Evolutionary conservation across 1,284 basidiomycete genomes (phyloP), one percentile per base, ranked within the genome.

Genomic region (Agaricales sp.): DNA sequence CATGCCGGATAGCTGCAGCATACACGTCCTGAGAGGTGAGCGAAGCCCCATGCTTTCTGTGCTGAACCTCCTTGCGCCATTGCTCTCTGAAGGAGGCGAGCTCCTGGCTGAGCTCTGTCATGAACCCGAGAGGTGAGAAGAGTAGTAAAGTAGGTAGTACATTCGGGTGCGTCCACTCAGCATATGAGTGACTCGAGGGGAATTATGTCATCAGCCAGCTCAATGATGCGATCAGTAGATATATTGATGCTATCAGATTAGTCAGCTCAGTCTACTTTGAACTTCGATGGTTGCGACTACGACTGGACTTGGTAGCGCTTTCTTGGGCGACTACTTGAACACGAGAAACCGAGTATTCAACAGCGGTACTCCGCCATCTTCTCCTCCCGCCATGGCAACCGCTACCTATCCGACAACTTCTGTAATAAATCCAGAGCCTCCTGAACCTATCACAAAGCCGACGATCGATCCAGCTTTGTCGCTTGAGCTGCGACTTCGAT

Each of bases 321-420:
- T 87, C 61, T 71, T 87, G 50, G 85, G 84, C 48, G 84, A 87
- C 63, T 65, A 80, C 3, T n/a, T n/a, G n/a, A n/a, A n/a, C n/a
- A 74, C 77, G 58, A 77, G 80, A 50, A 70, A 73, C 52, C 77
- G 81, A 26, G 64, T 80, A 25, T 61, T 82, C 13, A 74, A 78
- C 25, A 68, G 74, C n/a, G 73, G 79, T n/a, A 73, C 74, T 1
- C 77, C 82, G 13, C 77, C 80, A 25, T 75, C 78, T 11, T 78
- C 80, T 38, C 75, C 82, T 23, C 78, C 80, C 16, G 73, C 74
- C 2, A 57, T 63, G 24, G 55, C 59, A 53, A 46, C 58, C 54
- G 30, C 57, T 57, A 51, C 52, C 25, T 45, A 55, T 37, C 54
- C 54, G 35, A 21, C 55, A 44, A 30, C 46, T 25, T 50, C 51